These are phyloP conservation scores for Yarrowia sp. DNA, from an alignment of 805 yeast species.

Conservation along the genomic window DNA sequence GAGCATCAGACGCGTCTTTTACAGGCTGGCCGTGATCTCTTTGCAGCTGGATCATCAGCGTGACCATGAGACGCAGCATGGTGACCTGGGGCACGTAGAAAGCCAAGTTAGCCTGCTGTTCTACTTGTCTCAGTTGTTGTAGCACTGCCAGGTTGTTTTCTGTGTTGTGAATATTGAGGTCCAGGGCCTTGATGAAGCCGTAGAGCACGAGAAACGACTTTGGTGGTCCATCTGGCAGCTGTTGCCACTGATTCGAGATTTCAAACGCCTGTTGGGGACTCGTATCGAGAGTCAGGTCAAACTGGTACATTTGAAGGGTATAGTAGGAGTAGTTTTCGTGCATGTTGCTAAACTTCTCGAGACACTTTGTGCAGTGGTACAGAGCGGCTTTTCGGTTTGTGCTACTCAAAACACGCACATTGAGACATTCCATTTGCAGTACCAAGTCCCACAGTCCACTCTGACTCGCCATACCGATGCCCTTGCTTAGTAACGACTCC, in stretches of 20 bases:
- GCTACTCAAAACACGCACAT: not conserved
- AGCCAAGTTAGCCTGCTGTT: not conserved
- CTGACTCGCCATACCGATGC: slow-evolving; percentile 9
- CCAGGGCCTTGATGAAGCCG: not conserved
- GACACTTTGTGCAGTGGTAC: slow-evolving; percentile 5
- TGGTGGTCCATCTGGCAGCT: slow-evolving; percentile 7
- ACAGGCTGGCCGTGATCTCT: not conserved
- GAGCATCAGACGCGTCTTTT: not conserved
- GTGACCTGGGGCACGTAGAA: slow-evolving; percentile 16
- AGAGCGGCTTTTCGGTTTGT: slow-evolving; percentile 7
- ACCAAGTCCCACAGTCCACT: slow-evolving; percentile 19
- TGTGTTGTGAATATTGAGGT: not conserved
- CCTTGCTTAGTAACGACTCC: slow-evolving; percentile 21
- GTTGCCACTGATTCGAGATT: not conserved
- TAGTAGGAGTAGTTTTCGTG: slow-evolving; percentile 15
- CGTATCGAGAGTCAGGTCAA: not conserved
- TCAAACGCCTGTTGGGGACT: slow-evolving; percentile 9
- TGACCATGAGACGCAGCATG: slow-evolving; percentile 8
- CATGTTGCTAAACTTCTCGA: slow-evolving; percentile 1
- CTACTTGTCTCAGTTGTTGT: not conserved
- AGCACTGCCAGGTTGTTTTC: not conserved
- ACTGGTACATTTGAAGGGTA: not conserved
- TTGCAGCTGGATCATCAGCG: not conserved
- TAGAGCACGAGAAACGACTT: slow-evolving; percentile 14
- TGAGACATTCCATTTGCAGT: slow-evolving; percentile 25